phyloP scores from a whole-genome alignment of 192 early-diverging fungal species.

The Helicostylum pulchrum region DNA sequence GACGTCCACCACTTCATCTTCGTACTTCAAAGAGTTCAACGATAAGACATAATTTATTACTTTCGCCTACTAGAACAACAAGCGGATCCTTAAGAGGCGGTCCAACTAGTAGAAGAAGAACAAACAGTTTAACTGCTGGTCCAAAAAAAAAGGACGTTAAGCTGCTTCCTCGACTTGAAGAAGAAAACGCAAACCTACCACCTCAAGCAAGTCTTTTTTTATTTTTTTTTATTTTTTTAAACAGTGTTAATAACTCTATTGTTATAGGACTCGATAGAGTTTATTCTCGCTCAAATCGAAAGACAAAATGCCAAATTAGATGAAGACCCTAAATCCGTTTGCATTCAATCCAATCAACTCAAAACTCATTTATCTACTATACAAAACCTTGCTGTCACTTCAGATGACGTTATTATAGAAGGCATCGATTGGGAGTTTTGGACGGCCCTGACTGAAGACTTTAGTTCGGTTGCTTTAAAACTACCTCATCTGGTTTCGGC shows the following conservation, averaged over 20 bases:
- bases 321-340: constrained; percentile 54
- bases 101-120: constrained; percentile 6
- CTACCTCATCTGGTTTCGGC: constrained; percentile 62
- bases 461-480: constrained; percentile 57
- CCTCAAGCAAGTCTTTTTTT: constrained; percentile 41
- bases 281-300: constrained; percentile 55
- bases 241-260: not conserved
- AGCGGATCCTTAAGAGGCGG: constrained; percentile 3
- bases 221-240: not conserved
- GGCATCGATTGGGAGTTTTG: constrained; percentile 71
- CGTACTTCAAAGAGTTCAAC: constrained; percentile 8
- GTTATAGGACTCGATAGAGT: constrained; percentile 49
- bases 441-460: constrained; percentile 74
- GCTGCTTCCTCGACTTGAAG: constrained; percentile 46
- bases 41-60: constrained; percentile 11
- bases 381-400: constrained; percentile 34
- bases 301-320: constrained; percentile 51
- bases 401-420: not conserved
- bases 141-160: constrained; percentile 4
- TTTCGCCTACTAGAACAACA: constrained; percentile 9
- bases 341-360: constrained; percentile 52
- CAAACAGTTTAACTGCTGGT: constrained; percentile 7
- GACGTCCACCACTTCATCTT: constrained; percentile 8
- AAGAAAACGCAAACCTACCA: constrained; percentile 54
- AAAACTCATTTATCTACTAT: constrained; percentile 48